These are phyloP conservation scores for Populus trichocarpa DNA, from an alignment of 441 rosid genomes.

Conservation along the genomic window DNA sequence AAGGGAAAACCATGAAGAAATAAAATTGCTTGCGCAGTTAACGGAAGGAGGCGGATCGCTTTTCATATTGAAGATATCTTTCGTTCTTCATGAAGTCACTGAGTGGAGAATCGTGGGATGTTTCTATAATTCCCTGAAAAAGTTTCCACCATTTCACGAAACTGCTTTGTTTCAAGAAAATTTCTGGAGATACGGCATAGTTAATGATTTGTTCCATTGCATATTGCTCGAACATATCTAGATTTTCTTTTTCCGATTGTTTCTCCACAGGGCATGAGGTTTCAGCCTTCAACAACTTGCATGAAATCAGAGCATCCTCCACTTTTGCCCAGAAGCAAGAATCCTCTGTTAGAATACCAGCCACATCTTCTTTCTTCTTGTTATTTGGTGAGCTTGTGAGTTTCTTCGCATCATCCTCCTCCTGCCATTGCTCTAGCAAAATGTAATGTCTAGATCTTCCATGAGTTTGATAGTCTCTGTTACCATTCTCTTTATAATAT, in stretches of 20 bases:
- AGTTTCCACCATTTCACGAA: slow-evolving; percentile 71
- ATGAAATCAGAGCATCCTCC: slow-evolving; percentile 46
- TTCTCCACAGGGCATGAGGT: slow-evolving; percentile 2
- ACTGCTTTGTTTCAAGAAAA: slow-evolving; percentile 54
- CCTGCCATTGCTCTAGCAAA: slow-evolving; percentile 49
- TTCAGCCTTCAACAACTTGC: slow-evolving; percentile 18
- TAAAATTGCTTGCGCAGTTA: too few species aligned
- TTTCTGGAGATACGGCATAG: slow-evolving; percentile 55
- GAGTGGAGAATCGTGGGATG: not conserved
- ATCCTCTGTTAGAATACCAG: slow-evolving; percentile 38
- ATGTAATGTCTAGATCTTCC: slow-evolving; percentile 46
- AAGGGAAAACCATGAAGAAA: too few species aligned
- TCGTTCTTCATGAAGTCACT: slow-evolving; percentile 32
- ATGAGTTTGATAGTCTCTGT: slow-evolving; percentile 22
- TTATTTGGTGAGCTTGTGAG: not conserved
- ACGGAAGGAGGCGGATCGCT: slow-evolving; percentile 2
- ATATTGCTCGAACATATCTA: slow-evolving; percentile 36
- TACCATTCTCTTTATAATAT: slow-evolving; percentile 24
- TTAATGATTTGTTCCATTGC: slow-evolving; percentile 34
- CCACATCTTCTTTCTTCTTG: slow-evolving; percentile 25
- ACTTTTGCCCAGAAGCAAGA: slow-evolving; percentile 82
- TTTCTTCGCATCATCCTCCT: slow-evolving; percentile 4
- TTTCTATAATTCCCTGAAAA: slow-evolving; percentile 19
- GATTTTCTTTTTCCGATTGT: not conserved
- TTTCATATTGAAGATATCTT: slow-evolving; percentile 25